Evolutionary conservation across 139 green algal species (phyloP), one percentile per base, ranked within the genome.

Genomic region (Tetradesmus lagerheimii): DNA sequence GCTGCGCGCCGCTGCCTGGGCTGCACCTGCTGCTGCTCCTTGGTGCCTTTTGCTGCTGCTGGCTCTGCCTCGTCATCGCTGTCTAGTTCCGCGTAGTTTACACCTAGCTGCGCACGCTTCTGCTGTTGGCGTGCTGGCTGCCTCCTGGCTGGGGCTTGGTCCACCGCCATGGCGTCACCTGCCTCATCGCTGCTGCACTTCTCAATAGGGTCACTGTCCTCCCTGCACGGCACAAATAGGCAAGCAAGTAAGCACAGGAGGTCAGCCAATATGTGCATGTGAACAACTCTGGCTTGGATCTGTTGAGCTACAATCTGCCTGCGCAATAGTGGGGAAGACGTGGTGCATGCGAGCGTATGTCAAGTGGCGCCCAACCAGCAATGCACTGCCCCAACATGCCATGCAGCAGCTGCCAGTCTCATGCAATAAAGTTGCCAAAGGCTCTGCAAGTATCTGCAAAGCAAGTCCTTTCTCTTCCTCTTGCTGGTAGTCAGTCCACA

Each of bases 1-100:
- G 53, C 53, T 79, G 31, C 57, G 39, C 27, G 80, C 20, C 35
- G 80, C 80, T 86, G 80, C 57, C 57, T 71, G 57, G 57, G 57
- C 45, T 86, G 80, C 45, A n/a, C 43, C 80, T 71, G 78, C 78
- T 38, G 23, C 79, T 66, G 11, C 41, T 71, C 25, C 80, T 38
- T 37, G 43, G 29, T 29, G 18, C 4, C 31, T 66, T 25, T 39
- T 71, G 43, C 41, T 67, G 31, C 27, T 67, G 80, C 15, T 18
- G 81, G 39, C 45, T 47, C 81, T 43, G 34, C 81, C 29, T 31
- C 81, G 3, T 76, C 31, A 3, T 86, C 81, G 35, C 81, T 45
- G 45, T 66, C 34, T 39, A 41, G 35, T 47, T 57, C 35, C 15
- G 27, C 41, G 41, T 34, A 66, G 27, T 38, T 43, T 37, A 50